Evolutionary conservation across 495 filamentous ascomycete species (phyloP).

Genomic region (Ascodesmis nigricans): DNA sequence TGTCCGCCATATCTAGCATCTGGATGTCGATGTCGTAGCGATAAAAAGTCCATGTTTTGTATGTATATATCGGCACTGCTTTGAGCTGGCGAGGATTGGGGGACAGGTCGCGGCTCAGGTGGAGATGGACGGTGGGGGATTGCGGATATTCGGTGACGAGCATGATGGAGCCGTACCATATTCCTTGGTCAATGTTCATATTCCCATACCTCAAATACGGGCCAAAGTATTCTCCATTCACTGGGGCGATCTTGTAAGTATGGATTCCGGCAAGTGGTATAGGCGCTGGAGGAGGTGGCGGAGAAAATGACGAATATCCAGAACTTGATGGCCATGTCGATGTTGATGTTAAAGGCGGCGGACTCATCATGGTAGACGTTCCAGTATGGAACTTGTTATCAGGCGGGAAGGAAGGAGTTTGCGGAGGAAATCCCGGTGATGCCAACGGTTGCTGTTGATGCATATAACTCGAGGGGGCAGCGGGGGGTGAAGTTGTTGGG

Average conservation of each 20-base stretch:
- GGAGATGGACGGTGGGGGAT: conserved; percentile 89
- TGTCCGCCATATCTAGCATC: conserved; percentile 71
- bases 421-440: conserved; percentile 42
- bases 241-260: conserved; percentile 76
- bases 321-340: conserved; percentile 43
- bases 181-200: conserved; percentile 79
- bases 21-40: conserved; percentile 80
- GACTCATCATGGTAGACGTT: conserved; percentile 6
- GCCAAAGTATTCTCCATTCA: conserved; percentile 96
- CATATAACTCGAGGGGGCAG: conserved; percentile 1
- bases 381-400: conserved; percentile 9
- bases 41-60: conserved; percentile 89
- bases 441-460: conserved; percentile 7
- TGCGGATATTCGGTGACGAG: conserved; percentile 82
- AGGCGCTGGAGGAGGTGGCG: conserved; percentile 52
- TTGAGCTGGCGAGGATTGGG: conserved; percentile 84
- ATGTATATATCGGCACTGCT: conserved; percentile 59
- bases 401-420: conserved; percentile 21
- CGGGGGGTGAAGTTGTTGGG: conserved; percentile 37
- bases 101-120: conserved; percentile 71
- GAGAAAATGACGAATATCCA: conserved; percentile 38
- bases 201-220: conserved; percentile 90
- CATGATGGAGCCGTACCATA: conserved; percentile 61
- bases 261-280: conserved; percentile 74
- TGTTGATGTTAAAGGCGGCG: conserved; percentile 12